These are phyloP conservation scores for Elsinoe arachidis DNA, from an alignment of 2,329 filamentous ascomycete species.

Conservation along the genomic window DNA sequence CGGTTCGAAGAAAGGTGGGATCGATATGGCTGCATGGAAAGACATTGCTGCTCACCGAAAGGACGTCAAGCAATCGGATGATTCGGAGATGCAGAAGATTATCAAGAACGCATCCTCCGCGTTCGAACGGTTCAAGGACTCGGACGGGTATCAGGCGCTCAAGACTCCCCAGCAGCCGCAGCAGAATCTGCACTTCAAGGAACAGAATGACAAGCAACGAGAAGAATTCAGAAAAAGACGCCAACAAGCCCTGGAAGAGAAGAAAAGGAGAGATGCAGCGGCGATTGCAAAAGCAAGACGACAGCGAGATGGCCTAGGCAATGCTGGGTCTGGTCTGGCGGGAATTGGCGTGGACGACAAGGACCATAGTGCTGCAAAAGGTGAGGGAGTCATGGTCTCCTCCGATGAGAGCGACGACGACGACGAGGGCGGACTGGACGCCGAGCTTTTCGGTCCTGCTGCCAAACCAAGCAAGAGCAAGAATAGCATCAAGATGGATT, in stretches of 20 bases:
- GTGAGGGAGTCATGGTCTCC: slow-evolving; percentile 84
- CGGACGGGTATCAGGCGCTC: not conserved
- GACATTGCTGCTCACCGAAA: slow-evolving; percentile 36
- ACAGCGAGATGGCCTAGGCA: slow-evolving; percentile 40
- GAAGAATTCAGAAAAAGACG: slow-evolving; percentile 63
- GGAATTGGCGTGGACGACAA: slow-evolving; percentile 67
- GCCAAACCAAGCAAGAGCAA: slow-evolving; percentile 35
- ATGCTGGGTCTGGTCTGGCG: slow-evolving; percentile 70
- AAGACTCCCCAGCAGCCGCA: not conserved
- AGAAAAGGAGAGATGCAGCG: slow-evolving; percentile 61
- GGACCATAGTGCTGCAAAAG: slow-evolving; percentile 60
- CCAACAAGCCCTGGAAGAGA: slow-evolving; percentile 65
- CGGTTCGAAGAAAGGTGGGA: slow-evolving; percentile 21
- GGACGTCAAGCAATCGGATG: slow-evolving; percentile 44
- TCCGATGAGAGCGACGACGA: slow-evolving; percentile 54
- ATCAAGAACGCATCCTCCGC: slow-evolving; percentile 20
- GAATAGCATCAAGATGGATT: slow-evolving; percentile 28
- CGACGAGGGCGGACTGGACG: slow-evolving; percentile 46
- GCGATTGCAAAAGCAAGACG: slow-evolving; percentile 62
- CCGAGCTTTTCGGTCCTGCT: slow-evolving; percentile 55
- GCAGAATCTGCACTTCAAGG: slow-evolving; percentile 14
- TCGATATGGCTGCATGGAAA: slow-evolving; percentile 29
- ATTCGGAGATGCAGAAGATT: slow-evolving; percentile 22
- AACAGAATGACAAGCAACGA: slow-evolving; percentile 34
- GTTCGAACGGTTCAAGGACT: slow-evolving; percentile 14